Conservation (phyloP, 495 filamentous ascomycete species). For the Penicillium nucicola region DNA sequence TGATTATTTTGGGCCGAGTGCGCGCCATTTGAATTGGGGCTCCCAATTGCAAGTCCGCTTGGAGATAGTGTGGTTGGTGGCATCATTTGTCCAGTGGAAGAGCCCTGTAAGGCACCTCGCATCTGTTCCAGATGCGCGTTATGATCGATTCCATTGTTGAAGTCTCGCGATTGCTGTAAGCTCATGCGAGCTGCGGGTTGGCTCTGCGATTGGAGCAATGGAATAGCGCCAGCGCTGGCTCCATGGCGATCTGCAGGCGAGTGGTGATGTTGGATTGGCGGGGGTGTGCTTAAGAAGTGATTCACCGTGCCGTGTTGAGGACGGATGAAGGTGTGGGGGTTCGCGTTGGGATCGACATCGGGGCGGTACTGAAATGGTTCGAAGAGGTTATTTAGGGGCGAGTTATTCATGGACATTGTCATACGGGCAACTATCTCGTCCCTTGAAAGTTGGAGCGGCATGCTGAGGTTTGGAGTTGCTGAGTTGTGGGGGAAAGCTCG, state of each 20-base stretch:
- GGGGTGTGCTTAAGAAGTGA: slow-evolving; percentile 25
- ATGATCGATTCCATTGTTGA: not conserved
- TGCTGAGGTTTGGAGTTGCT: slow-evolving; percentile 24
- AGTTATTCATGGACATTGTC: slow-evolving; percentile 6
- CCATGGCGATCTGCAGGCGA: not conserved
- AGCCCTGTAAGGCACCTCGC: slow-evolving; percentile 14
- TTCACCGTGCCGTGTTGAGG: slow-evolving; percentile 7
- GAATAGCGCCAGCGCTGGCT: not conserved
- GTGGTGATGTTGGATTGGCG: slow-evolving; percentile 17
- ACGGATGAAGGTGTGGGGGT: slow-evolving; percentile 12
- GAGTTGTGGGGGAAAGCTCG: slow-evolving; percentile 7
- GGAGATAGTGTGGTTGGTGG: not conserved
- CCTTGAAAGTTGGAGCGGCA: slow-evolving; percentile 6
- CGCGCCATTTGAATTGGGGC: not conserved
- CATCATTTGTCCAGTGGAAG: not conserved
- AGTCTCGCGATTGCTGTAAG: not conserved
- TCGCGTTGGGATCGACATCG: slow-evolving; percentile 7
- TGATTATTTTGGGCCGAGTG: slow-evolving; percentile 9
- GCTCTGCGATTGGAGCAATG: slow-evolving; percentile 1
- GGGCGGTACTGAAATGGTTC: slow-evolving; percentile 16
- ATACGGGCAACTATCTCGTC: not conserved
- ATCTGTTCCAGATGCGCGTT: not conserved
- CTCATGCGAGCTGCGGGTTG: not conserved
- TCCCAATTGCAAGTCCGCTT: slow-evolving; percentile 4
- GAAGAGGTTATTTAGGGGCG: slow-evolving; percentile 6